phyloP scores from a whole-genome alignment of 2,329 filamentous ascomycete species.

The Exophiala sp. region DNA sequence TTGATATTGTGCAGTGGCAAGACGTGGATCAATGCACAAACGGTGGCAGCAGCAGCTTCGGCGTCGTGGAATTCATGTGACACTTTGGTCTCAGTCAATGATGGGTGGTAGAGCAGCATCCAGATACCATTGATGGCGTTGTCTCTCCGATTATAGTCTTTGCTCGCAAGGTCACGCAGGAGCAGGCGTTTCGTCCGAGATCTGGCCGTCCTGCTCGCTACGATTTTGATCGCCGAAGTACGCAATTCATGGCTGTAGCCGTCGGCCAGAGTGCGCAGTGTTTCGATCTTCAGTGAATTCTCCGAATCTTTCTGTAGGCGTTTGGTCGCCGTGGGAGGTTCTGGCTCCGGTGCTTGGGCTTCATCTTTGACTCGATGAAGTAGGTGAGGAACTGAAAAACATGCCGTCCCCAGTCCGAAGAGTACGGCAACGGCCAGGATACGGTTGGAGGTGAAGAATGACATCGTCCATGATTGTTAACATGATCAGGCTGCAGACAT shows the following conservation, averaged over 20 bases:
- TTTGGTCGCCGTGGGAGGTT: conserved; percentile 14
- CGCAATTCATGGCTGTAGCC: conserved; percentile 69
- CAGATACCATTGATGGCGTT: conserved; percentile 41
- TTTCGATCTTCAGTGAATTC: conserved; percentile 42
- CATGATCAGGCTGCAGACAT: conserved; percentile 9
- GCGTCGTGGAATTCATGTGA: conserved; percentile 15
- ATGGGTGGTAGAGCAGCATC: conserved; percentile 35
- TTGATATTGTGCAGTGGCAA: conserved; percentile 32
- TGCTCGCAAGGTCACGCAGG: conserved; percentile 39
- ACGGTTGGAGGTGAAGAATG: conserved; percentile 17
- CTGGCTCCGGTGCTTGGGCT: conserved; percentile 15
- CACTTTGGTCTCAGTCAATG: conserved; percentile 11
- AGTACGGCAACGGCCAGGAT: conserved; percentile 10
- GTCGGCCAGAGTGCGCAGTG: conserved; percentile 60
- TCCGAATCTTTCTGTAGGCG: conserved; percentile 23
- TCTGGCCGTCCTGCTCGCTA: conserved; percentile 42
- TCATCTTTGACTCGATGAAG: conserved; percentile 18
- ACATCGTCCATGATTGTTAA: conserved; percentile 8
- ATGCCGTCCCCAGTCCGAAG: conserved; percentile 15
- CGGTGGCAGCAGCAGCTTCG: conserved; percentile 31
- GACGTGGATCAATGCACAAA: conserved; percentile 24
- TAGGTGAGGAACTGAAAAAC: conserved; percentile 10
- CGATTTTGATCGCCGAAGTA: conserved; percentile 52
- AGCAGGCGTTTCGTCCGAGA: conserved; percentile 38
- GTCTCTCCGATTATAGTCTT: conserved; percentile 34